These are phyloP conservation scores for Pyrenophora graminea DNA, from an alignment of 2,329 filamentous ascomycete species.

Conservation along the genomic window DNA sequence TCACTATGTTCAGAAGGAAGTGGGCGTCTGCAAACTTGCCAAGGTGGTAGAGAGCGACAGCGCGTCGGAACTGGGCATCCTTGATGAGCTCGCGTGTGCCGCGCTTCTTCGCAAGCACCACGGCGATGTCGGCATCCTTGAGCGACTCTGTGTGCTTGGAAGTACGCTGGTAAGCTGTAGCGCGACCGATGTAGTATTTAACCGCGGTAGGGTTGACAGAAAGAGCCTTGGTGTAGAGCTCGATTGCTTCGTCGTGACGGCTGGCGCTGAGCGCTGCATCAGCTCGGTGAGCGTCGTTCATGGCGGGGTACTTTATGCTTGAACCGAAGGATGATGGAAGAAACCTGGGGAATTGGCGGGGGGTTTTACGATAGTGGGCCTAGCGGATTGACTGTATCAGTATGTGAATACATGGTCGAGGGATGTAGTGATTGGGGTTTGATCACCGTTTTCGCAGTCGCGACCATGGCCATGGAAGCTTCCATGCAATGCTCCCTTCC, in stretches of 20 bases:
- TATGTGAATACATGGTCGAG: neutral
- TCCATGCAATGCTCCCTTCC: conserved; percentile 9
- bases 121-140: conserved; percentile 54
- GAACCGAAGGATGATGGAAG: neutral
- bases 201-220: conserved; percentile 67
- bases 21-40: conserved; percentile 75
- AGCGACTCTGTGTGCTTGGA: conserved; percentile 55
- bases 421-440: neutral
- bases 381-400: neutral
- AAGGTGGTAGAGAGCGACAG: conserved; percentile 71
- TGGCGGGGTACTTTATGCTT: conserved; percentile 38
- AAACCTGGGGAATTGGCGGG: neutral
- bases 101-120: conserved; percentile 70
- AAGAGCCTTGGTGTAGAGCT: conserved; percentile 68
- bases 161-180: conserved; percentile 73
- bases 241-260: conserved; percentile 70
- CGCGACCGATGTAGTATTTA: conserved; percentile 79
- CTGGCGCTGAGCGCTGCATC: conserved; percentile 64
- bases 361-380: neutral
- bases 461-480: conserved; percentile 10
- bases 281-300: conserved; percentile 62
- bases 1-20: conserved; percentile 66
- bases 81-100: conserved; percentile 75
- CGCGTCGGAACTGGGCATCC: conserved; percentile 80
- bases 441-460: neutral